phyloP scores from a whole-genome alignment of 208 protist genomes.

The Histomonas meleagridis region DNA sequence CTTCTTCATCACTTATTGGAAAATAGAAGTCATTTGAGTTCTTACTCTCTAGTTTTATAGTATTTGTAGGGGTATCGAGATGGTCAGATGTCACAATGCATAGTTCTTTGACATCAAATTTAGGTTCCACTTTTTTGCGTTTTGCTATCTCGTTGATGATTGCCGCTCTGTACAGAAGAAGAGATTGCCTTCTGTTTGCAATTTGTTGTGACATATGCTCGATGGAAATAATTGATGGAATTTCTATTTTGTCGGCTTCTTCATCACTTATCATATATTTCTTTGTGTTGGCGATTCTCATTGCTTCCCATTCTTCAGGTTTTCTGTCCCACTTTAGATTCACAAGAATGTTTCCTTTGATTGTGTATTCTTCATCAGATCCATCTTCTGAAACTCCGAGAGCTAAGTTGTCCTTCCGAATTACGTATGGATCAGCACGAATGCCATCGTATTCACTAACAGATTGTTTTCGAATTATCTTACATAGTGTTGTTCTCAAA shows the following conservation, averaged over 20 bases:
- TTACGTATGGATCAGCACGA: background rate
- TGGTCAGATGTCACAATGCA: too few species aligned
- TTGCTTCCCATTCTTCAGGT: background rate
- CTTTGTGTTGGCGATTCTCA: background rate
- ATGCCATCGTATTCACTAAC: background rate
- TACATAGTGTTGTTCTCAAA: background rate
- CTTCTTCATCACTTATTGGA: too few species aligned
- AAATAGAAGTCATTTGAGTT: too few species aligned
- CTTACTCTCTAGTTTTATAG: too few species aligned
- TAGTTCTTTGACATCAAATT: too few species aligned
- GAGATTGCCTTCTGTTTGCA: background rate
- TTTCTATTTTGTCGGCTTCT: background rate
- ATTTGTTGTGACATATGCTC: background rate
- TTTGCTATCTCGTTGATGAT: background rate
- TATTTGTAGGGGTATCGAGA: too few species aligned
- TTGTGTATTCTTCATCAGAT: background rate
- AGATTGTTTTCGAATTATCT: background rate
- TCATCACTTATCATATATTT: background rate
- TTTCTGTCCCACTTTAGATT: background rate
- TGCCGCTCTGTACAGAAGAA: background rate
- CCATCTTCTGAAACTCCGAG: background rate
- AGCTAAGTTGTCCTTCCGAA: background rate
- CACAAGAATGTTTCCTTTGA: background rate
- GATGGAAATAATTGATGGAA: background rate
- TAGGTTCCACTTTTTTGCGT: too few species aligned